A percentile compares a stretch with the other conserved stretches of the same genome.
Conservation (phyloP, 208 protist species). For the Endotrypanum monterogeii region DNA sequence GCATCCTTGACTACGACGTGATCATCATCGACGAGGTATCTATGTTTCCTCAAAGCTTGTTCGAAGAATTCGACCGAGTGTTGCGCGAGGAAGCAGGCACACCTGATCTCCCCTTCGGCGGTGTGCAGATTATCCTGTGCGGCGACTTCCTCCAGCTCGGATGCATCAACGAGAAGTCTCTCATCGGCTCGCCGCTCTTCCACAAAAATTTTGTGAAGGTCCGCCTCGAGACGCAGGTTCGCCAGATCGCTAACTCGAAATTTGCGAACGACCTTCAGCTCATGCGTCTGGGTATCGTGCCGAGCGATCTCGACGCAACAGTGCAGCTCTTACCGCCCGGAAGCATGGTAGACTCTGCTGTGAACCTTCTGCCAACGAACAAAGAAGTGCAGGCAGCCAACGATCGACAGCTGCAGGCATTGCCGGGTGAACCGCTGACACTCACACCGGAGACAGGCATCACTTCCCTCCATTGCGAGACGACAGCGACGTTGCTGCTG, state of each 20-base stretch:
- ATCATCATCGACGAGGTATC: constrained; percentile 94
- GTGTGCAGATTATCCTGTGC: constrained; percentile 93
- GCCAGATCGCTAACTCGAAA: constrained; percentile 57
- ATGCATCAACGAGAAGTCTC: constrained; percentile 80
- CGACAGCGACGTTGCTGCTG: constrained; percentile 79
- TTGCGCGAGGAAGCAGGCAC: constrained; percentile 81
- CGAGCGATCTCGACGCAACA: constrained; percentile 53
- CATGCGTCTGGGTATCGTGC: constrained; percentile 76
- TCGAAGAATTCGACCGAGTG: constrained; percentile 88
- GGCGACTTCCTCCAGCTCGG: constrained; percentile 94
- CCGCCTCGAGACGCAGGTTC: constrained; percentile 73
- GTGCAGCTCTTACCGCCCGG: constrained; percentile 79
- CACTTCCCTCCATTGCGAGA: constrained; percentile 75
- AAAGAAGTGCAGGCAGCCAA: constrained; percentile 87
- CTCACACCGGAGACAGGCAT: constrained; percentile 80
- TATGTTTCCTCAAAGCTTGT: constrained; percentile 86
- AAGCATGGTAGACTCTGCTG: constrained; percentile 84
- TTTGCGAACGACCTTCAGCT: constrained; percentile 75
- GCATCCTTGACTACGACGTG: constrained; percentile 82
- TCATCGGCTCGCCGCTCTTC: constrained; percentile 76
- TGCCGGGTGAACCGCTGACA: constrained; percentile 71
- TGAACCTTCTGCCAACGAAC: constrained; percentile 87
- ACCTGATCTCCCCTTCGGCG: constrained; percentile 90
- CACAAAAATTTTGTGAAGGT: constrained; percentile 78
- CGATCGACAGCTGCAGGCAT: constrained; percentile 63